These are phyloP conservation scores for Alternaria longipes DNA, from an alignment of 2,329 filamentous ascomycete species.

Conservation along the genomic window DNA sequence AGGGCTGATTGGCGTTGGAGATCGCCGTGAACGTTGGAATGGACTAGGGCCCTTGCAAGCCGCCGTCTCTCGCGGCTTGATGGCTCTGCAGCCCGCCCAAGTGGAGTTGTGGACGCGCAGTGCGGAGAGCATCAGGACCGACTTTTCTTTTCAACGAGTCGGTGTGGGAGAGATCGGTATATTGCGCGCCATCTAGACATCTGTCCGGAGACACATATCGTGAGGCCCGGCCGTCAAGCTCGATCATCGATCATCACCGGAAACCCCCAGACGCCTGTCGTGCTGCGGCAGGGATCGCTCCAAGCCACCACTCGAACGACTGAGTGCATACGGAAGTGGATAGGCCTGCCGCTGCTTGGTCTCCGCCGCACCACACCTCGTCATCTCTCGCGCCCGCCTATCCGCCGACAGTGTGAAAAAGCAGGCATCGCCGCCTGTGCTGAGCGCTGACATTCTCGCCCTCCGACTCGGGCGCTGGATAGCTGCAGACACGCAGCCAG, in stretches of 20 bases:
- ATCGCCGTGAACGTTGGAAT: conserved; percentile 30
- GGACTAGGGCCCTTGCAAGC: conserved; percentile 31
- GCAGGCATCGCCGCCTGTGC: conserved; percentile 20
- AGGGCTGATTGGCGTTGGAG: conserved; percentile 29
- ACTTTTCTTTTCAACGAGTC: conserved; percentile 10
- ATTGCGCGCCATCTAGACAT: background rate
- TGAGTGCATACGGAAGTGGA: conserved; percentile 31
- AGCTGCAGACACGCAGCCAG: conserved; percentile 12
- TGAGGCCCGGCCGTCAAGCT: conserved; percentile 6
- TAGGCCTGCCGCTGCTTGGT: conserved; percentile 30
- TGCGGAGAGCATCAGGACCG: conserved; percentile 12
- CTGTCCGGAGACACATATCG: background rate
- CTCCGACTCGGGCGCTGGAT: conserved; percentile 13
- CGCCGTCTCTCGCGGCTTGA: conserved; percentile 23
- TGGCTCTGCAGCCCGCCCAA: conserved; percentile 7
- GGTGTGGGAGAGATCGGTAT: background rate
- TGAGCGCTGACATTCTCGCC: conserved; percentile 11
- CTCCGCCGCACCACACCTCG: conserved; percentile 33
- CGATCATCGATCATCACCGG: conserved; percentile 16
- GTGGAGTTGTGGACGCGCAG: conserved; percentile 7
- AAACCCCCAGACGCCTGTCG: conserved; percentile 17
- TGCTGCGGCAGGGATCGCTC: conserved; percentile 33
- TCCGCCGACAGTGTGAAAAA: conserved; percentile 26
- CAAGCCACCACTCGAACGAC: conserved; percentile 44
- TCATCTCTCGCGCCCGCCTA: conserved; percentile 33